These are phyloP conservation scores for Metschnikowia santaceciliae DNA, from an alignment of 805 yeast genomes.

Conservation along the genomic window DNA sequence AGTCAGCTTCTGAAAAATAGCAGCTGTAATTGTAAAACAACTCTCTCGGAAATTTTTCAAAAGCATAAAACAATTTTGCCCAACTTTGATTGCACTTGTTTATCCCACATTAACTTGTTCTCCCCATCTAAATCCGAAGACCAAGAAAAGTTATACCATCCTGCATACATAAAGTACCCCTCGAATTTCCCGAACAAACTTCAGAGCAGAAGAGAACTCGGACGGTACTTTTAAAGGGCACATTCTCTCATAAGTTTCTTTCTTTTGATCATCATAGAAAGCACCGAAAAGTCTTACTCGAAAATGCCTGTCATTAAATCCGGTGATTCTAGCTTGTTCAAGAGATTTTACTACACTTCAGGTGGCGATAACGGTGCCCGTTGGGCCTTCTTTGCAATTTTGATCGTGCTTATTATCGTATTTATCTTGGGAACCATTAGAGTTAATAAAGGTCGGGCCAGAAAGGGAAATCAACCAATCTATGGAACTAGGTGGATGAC, in stretches of 20 bases:
- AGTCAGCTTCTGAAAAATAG: neutral
- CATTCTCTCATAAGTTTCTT: neutral
- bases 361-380: slow-evolving; percentile 39
- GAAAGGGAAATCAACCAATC: slow-evolving; percentile 53
- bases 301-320: neutral
- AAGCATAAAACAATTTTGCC: too few relatives aligned
- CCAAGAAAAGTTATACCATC: neutral
- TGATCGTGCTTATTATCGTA: slow-evolving; percentile 45
- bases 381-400: slow-evolving; percentile 65
- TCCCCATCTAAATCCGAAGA: neutral
- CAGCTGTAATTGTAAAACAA: neutral
- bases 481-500: slow-evolving; percentile 83
- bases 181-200: slow-evolving; percentile 1
- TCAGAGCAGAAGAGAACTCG: neutral
- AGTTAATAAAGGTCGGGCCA: slow-evolving; percentile 51
- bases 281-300: neutral
- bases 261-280: neutral
- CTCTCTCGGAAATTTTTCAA: too few relatives aligned
- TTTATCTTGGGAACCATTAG: slow-evolving; percentile 49
- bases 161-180: neutral
- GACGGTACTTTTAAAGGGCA: neutral
- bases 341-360: slow-evolving; percentile 1
- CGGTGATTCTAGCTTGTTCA: neutral
- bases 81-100: neutral
- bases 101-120: too few relatives aligned